phyloP scores from a whole-genome alignment of 495 filamentous ascomycete species.

The Parachaetomium inaequale region DNA sequence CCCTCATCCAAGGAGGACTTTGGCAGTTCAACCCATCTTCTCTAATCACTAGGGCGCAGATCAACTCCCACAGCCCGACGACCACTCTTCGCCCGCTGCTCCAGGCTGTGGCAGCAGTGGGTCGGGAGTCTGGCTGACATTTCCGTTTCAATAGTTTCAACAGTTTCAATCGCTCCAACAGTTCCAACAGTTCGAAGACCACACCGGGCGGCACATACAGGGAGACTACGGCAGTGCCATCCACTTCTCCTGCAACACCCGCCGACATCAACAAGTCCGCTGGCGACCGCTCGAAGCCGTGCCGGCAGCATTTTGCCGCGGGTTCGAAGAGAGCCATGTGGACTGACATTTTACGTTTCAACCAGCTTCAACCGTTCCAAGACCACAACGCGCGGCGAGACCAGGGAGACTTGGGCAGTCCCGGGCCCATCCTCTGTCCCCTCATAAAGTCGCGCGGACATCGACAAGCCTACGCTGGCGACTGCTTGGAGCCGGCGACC shows the following conservation, averaged over 20 bases:
- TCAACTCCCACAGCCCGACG: not conserved
- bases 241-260: no score
- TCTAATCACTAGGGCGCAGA: conserved; percentile 2
- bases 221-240: not conserved
- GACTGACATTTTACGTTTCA: no score
- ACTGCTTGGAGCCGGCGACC: conserved; percentile 3
- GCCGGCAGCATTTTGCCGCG: no score
- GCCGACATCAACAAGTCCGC: no score
- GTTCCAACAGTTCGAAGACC: not conserved
- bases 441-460: not conserved
- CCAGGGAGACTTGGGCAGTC: not conserved
- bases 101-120: no score
- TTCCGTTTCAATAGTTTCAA: conserved; percentile 2
- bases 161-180: no score
- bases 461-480: not conserved
- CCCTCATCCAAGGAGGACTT: not conserved
- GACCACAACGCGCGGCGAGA: not conserved
- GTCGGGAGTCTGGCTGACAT: not conserved
- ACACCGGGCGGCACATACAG: not conserved
- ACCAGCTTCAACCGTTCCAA: not conserved
- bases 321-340: no score
- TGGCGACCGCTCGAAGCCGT: no score
- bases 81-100: not conserved
- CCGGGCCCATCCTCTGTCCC: not conserved
- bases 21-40: not conserved